A percentile compares a stretch with the other conserved stretches of the same genome.
Evolutionary conservation across 2,329 filamentous ascomycete genomes (phyloP).

Genomic region (Sporothrix luriei): DNA sequence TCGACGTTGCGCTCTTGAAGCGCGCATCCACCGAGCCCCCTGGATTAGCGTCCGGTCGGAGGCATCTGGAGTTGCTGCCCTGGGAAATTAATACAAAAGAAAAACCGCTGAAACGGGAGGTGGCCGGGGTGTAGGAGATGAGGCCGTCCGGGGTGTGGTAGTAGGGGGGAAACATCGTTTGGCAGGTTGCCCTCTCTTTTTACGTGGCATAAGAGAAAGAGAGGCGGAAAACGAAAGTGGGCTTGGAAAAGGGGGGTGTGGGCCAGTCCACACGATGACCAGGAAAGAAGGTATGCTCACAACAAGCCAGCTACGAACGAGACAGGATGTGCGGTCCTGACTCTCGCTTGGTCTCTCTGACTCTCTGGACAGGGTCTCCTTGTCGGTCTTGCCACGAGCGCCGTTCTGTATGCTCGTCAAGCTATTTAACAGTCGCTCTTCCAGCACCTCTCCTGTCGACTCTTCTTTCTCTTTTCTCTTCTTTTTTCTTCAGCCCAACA

Average conservation of each 20-base stretch:
- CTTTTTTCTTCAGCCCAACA: constrained; percentile 44
- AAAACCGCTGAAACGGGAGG: background rate
- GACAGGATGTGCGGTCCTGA: constrained; percentile 11
- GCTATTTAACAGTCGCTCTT: constrained; percentile 44
- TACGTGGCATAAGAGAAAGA: background rate
- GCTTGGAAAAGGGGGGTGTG: constrained; percentile 30
- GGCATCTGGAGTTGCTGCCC: constrained; percentile 28
- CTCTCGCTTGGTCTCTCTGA: background rate
- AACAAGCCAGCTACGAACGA: constrained; percentile 18
- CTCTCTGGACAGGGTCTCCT: background rate
- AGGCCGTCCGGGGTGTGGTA: constrained; percentile 23
- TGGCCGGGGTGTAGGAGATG: constrained; percentile 31
- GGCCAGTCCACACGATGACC: constrained; percentile 6
- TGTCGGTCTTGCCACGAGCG: too few species aligned
- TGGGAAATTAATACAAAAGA: too few species aligned
- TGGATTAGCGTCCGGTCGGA: constrained; percentile 35
- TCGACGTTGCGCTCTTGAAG: constrained; percentile 26
- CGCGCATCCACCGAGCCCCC: constrained; percentile 34
- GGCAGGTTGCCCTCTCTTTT: background rate
- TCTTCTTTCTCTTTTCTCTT: constrained; percentile 34
- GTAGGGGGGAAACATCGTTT: background rate
- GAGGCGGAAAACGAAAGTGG: constrained; percentile 27
- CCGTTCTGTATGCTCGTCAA: background rate
- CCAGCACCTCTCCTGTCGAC: constrained; percentile 33
- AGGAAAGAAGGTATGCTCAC: background rate